A percentile compares a stretch with the other conserved stretches of the same genome.
phyloP scores from a whole-genome alignment of 768 basidiomycete species.

The Phanerochaete carnosa region DNA sequence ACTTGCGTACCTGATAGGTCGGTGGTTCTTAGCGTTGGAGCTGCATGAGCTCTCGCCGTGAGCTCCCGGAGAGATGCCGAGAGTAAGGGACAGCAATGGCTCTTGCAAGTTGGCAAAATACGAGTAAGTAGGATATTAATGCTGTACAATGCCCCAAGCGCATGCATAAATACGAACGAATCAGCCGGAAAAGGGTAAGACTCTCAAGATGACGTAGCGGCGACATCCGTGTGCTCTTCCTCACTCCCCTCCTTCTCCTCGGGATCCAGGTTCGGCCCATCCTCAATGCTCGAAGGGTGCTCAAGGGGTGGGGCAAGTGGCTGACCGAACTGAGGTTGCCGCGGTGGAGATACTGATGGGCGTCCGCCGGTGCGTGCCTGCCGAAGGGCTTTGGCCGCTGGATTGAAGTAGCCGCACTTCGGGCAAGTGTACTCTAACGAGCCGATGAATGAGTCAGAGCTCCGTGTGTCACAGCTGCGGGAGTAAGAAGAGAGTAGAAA shows the following conservation, averaged over 20 bases:
- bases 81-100: no score
- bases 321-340: slow-evolving; percentile 28
- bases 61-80: no score
- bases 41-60: no score
- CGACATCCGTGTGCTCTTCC: neutral
- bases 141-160: neutral
- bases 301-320: slow-evolving; percentile 19
- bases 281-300: neutral
- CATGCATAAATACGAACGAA: neutral
- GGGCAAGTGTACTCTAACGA: slow-evolving; percentile 77
- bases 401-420: slow-evolving; percentile 84
- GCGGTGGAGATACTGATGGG: slow-evolving; percentile 26
- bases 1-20: neutral
- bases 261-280: neutral
- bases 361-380: slow-evolving; percentile 27
- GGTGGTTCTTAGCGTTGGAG: neutral
- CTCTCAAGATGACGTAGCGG: neutral
- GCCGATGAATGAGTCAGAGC: neutral
- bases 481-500: neutral
- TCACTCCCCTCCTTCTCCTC: neutral
- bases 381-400: slow-evolving; percentile 31
- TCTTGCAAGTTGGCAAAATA: neutral
- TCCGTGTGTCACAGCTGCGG: neutral
- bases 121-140: neutral
- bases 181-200: neutral